Evolutionary conservation across 306 rosid species (phyloP).

Genomic region (Dalbergia oliveri): DNA sequence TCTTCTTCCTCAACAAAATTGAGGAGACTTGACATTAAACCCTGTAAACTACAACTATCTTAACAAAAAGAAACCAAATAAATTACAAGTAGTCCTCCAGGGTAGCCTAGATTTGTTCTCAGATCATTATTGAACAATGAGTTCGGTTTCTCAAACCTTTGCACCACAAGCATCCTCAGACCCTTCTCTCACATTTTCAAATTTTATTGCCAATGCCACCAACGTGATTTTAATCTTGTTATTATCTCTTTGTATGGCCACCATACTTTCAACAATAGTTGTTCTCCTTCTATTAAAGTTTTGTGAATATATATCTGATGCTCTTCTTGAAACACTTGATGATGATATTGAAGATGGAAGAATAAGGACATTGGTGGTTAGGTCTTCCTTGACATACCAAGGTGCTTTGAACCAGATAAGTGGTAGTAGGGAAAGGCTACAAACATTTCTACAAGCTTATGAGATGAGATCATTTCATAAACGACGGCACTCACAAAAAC

Average conservation of each 20-base stretch:
- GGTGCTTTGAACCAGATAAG: background rate
- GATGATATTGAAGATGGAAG: slow-evolving; percentile 36
- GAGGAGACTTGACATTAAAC: slow-evolving; percentile 20
- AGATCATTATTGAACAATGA: slow-evolving; percentile 33
- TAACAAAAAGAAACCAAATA: background rate
- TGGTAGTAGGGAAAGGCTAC: background rate
- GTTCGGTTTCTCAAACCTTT: slow-evolving; percentile 17
- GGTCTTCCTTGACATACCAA: slow-evolving; percentile 7
- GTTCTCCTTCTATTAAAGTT: slow-evolving; percentile 11
- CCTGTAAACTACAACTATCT: background rate
- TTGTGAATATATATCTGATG: background rate
- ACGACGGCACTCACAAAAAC: background rate
- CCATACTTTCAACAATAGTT: slow-evolving; percentile 16
- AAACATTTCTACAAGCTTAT: slow-evolving; percentile 1
- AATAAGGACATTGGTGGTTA: background rate
- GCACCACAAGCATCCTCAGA: background rate
- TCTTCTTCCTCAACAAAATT: slow-evolving; percentile 17
- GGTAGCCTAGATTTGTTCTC: slow-evolving; percentile 17
- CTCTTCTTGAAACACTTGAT: slow-evolving; percentile 36
- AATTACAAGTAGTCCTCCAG: background rate
- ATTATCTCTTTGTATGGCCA: slow-evolving; percentile 5
- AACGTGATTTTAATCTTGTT: slow-evolving; percentile 20
- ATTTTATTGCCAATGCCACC: slow-evolving; percentile 1
- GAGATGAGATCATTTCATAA: slow-evolving; percentile 23
- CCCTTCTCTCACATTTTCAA: slow-evolving; percentile 19